Evolutionary conservation across 2,329 filamentous ascomycete species (phyloP), one percentile per base, ranked within the genome.

Genomic region (Ophiostoma sp.): DNA sequence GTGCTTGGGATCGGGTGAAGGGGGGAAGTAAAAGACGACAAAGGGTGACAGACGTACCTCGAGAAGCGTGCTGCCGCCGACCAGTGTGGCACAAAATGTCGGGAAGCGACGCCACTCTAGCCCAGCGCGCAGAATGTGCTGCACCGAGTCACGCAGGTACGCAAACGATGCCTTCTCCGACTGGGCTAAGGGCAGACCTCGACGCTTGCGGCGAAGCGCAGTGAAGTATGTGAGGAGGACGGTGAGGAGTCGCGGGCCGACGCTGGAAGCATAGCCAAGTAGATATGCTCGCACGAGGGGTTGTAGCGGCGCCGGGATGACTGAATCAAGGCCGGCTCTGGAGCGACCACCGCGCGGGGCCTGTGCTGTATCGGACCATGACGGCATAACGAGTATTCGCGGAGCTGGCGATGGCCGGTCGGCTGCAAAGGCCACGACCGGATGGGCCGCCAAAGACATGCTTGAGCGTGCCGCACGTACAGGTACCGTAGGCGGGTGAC

Each of bases 1-100:
- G 55, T 61, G 69, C 50, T 15, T 33, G 36, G 11, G 19, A 39
- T 15, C 19, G n/a, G 33, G 33, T 17, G 2, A 11, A 9, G 17
- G 1, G 28, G 19, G n/a, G 22, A 19, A 36, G 3, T 2, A 8
- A 25, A 19, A 11, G 45, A 19, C 6, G 17, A 28, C 19, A n/a
- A 36, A 17, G 36, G 17, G 28, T 3, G 12, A 2, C 31, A 48
- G 52, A 78, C 84, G 77, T 81, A 87, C 88, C 83, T 90, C 85
- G n/a, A 91, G 78, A n/a, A 91, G 79, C 31, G 88, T 89, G 75
- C 86, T 87, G 52, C 89, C 88, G 45, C 89, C 89, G 52, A 88
- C 86, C 11, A 91, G 80, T 7, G 85, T 82, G 8, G 88, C 89
- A 78, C 89, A 91, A 78, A 91, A 91, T 3, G 88, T 84, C 59